phyloP scores from a whole-genome alignment of 768 basidiomycete species.

The Daedalea quercina region DNA sequence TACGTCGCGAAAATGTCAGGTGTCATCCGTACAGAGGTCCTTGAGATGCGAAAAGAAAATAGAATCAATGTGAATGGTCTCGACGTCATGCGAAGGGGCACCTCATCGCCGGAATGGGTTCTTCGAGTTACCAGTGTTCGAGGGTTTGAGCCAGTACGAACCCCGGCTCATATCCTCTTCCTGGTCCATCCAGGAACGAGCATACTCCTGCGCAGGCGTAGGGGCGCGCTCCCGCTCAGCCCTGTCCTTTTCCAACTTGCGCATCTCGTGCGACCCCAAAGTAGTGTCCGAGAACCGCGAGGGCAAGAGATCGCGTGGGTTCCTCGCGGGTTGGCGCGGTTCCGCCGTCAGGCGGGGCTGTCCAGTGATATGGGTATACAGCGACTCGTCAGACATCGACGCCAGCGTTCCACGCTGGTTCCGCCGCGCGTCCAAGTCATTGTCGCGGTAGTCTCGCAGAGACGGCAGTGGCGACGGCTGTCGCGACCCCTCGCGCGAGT shows the following conservation, averaged over 20 bases:
- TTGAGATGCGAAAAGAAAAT: no score
- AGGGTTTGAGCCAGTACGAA: conserved; percentile 10
- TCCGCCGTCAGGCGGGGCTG: conserved; percentile 53
- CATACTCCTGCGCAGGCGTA: conserved; percentile 60
- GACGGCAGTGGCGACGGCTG: conserved; percentile 39
- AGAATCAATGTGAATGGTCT: no score
- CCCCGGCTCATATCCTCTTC: conserved; percentile 7
- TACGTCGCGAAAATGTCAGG: neutral
- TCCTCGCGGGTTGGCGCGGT: conserved; percentile 66
- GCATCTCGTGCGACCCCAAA: conserved; percentile 26
- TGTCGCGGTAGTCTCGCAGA: conserved; percentile 20
- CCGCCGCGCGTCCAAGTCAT: neutral
- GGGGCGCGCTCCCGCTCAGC: conserved; percentile 23
- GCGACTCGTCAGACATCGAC: conserved; percentile 37
- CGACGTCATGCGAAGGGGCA: no score
- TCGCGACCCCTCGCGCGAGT: conserved; percentile 30
- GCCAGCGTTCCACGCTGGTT: neutral
- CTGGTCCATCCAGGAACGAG: conserved; percentile 36
- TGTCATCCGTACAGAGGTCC: neutral
- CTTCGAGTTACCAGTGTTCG: conserved; percentile 35
- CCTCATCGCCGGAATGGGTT: conserved; percentile 48
- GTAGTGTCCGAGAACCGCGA: conserved; percentile 47
- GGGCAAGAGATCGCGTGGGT: conserved; percentile 28
- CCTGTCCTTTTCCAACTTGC: conserved; percentile 12
- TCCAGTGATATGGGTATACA: conserved; percentile 70